A percentile compares a stretch with the other conserved stretches of the same genome.
phyloP scores from a whole-genome alignment of 305 asterid genomes.

The Ilex paraguariensis region DNA sequence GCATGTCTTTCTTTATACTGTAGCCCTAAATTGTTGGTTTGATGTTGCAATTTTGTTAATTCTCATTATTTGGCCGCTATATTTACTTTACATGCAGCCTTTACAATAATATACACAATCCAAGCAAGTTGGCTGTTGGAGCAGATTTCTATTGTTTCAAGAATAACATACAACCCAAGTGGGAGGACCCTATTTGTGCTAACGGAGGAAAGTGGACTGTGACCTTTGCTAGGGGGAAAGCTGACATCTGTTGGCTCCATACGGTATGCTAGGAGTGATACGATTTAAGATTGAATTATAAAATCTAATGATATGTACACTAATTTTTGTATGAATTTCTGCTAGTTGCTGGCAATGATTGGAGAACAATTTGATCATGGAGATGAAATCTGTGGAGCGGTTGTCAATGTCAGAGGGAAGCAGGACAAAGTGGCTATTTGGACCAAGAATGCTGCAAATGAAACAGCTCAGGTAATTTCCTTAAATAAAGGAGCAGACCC shows the following conservation, averaged over 20 bases:
- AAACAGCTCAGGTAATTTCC: slow-evolving; percentile 79
- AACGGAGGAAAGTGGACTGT: slow-evolving; percentile 94
- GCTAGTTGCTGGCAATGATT: slow-evolving; percentile 87
- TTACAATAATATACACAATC: slow-evolving; percentile 69
- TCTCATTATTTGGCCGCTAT: background rate
- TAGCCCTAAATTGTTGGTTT: no score
- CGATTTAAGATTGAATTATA: no score
- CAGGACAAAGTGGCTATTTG: slow-evolving; percentile 76
- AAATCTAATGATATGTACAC: no score
- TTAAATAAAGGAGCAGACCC: background rate
- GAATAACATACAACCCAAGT: slow-evolving; percentile 74
- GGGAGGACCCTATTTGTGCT: slow-evolving; percentile 98
- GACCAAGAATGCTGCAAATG: slow-evolving; percentile 95
- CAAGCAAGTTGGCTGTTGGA: slow-evolving; percentile 71
- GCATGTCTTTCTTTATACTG: no score
- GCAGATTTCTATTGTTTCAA: slow-evolving; percentile 89
- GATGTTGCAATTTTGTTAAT: no score
- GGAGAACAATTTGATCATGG: slow-evolving; percentile 95
- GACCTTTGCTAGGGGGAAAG: slow-evolving; percentile 47
- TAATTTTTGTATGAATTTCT: slow-evolving; percentile 13
- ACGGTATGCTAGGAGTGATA: slow-evolving; percentile 46
- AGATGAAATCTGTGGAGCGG: slow-evolving; percentile 98
- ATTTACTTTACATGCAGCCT: slow-evolving; percentile 47
- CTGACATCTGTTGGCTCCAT: slow-evolving; percentile 77
- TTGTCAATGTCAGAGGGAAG: slow-evolving; percentile 64